A percentile compares a stretch with the other conserved stretches of the same genome.
phyloP scores from a whole-genome alignment of 2,329 filamentous ascomycete genomes.

The Aspergillus fumigatus region DNA sequence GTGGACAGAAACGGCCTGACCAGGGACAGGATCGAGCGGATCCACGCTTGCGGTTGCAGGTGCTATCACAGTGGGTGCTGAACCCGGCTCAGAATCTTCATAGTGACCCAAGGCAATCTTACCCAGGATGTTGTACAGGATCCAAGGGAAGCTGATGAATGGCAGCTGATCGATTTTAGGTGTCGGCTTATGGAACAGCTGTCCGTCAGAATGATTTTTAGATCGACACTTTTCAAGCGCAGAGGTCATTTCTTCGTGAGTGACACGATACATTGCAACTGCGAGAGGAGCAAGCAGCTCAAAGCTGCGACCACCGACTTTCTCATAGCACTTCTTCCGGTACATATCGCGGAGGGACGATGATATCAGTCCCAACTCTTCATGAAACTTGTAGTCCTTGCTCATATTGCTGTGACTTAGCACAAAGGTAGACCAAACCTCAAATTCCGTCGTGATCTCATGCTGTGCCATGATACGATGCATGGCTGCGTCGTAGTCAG shows the following conservation, averaged over 20 bases:
- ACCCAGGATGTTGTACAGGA: conserved; percentile 70
- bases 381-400: conserved; percentile 79
- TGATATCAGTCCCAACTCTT: conserved; percentile 70
- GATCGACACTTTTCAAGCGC: conserved; percentile 51
- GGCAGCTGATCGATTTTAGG: conserved; percentile 54
- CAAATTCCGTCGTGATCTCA: conserved; percentile 81
- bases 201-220: conserved; percentile 13
- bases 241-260: conserved; percentile 62
- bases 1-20: neutral
- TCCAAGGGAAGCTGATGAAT: conserved; percentile 90
- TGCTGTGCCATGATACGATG: conserved; percentile 79
- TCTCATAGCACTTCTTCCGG: conserved; percentile 60
- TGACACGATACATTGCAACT: conserved; percentile 83
- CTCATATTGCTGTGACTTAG: conserved; percentile 67
- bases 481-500: conserved; percentile 70
- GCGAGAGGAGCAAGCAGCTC: conserved; percentile 65
- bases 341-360: conserved; percentile 64
- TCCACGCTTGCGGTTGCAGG: neutral
- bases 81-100: conserved; percentile 17
- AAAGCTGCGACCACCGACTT: conserved; percentile 58
- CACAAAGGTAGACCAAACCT: conserved; percentile 84
- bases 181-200: conserved; percentile 6
- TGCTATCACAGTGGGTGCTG: neutral
- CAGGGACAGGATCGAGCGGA: neutral
- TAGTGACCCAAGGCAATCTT: conserved; percentile 55